Base-by-base conservation (phyloP, 164 flowering plant genomes). In the Santalum album region DNA sequence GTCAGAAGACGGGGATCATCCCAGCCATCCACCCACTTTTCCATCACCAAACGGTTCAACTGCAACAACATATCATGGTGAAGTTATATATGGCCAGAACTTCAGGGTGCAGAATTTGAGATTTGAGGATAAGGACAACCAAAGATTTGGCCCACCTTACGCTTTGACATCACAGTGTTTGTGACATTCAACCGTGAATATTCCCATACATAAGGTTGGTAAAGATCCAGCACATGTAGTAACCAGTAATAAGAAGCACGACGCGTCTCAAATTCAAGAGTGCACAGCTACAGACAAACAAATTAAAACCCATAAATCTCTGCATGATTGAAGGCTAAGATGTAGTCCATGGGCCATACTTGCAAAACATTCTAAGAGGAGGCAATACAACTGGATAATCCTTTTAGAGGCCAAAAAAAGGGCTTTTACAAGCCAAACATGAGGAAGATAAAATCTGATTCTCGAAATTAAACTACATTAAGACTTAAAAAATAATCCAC, bases 1-100 rank as follows among this genome's bases (percentile, higher is more conserved):
- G 99, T 94, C 96, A 90, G 82, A 32, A 94, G 75, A 38, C 97
- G 96, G 6, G 99, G 99, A 61, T 94, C 99, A 76, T 94, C 99
- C 99, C 99, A 94, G 42, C 99, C 95, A 69, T 85, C 95, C 62
- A 94, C 97, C 83, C 82, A 82, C 50, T 82, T 87, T 23, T 94
- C 91, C 22, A 82, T 94, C 54, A 94, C 99, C 52, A 94, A 71
- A 15, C 75, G 82, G 49, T 90, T 94, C 59, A 90, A 72, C 99
- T 92, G 69, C 70, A 79, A 57, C 3, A 50, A 38, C 43, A 64
- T 21, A 69, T 21, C 25, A 36, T 16, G 40, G 23, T 25, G 19
- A 21, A 65, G 1, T 42, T 18, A 34, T 39, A 25, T 5, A 46
- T 39, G 51, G 24, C 29, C 44, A 36, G n/a, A n/a, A n/a, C 19